These are phyloP conservation scores for Aspergillus mulundensis DNA, from an alignment of 495 filamentous ascomycete genomes.

Conservation along the genomic window DNA sequence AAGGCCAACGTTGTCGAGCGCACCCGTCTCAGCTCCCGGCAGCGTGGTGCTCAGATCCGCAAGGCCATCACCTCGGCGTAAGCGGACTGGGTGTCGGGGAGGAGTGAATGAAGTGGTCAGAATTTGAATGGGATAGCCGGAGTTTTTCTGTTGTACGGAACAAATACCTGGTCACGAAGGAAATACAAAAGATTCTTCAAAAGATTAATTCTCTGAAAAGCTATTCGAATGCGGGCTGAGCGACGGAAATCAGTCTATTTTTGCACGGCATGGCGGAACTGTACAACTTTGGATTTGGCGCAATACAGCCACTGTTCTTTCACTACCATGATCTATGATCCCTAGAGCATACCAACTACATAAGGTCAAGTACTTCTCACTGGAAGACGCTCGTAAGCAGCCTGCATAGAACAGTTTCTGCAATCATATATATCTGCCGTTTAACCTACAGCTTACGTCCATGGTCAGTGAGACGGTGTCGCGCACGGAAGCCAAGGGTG, in stretches of 20 bases:
- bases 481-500: constrained; percentile 6
- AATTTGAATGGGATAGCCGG: constrained; percentile 30
- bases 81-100: constrained; percentile 34
- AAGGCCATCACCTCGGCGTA: constrained; percentile 79
- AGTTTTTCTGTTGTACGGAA: constrained; percentile 35
- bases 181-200: constrained; percentile 29
- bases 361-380: background rate
- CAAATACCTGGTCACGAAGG: constrained; percentile 45
- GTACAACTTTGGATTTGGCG: background rate
- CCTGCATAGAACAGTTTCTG: background rate
- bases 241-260: constrained; percentile 1
- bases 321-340: background rate
- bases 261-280: background rate
- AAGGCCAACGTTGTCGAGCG: constrained; percentile 65
- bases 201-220: constrained; percentile 22
- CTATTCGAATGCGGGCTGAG: constrained; percentile 27
- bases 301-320: background rate
- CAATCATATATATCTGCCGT: background rate
- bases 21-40: constrained; percentile 75
- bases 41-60: constrained; percentile 77
- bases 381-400: background rate
- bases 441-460: too few species aligned
- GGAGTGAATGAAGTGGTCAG: constrained; percentile 22
- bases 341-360: background rate
- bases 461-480: too few species aligned